Evolutionary conservation across 2,329 filamentous ascomycete species (phyloP).

Genomic region (Cephalotrichum gorgonifer): DNA sequence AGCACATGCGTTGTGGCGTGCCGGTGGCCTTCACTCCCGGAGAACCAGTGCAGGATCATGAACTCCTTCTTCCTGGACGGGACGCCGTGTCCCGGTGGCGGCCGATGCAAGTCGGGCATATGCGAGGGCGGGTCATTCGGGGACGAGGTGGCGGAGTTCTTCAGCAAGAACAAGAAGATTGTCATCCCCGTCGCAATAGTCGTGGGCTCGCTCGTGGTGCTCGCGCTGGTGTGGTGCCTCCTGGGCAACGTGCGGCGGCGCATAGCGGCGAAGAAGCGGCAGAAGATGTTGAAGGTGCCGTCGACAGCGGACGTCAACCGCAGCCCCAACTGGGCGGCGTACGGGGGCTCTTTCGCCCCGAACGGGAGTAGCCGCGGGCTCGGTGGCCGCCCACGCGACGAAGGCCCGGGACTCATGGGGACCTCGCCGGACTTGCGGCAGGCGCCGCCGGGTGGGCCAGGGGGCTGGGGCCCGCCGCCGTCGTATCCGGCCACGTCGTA

Average conservation of each 20-base stretch:
- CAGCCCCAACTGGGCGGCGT: neutral
- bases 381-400: too few species aligned
- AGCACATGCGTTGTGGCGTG: constrained; percentile 67
- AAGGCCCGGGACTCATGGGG: neutral
- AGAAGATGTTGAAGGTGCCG: constrained; percentile 7
- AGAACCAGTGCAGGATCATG: constrained; percentile 59
- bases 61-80: constrained; percentile 93
- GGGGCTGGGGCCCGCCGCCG: constrained; percentile 1
- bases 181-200: constrained; percentile 70
- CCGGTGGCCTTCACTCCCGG: constrained; percentile 55
- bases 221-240: constrained; percentile 60
- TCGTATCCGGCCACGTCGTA: constrained; percentile 1
- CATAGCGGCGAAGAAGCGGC: constrained; percentile 14
- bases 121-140: constrained; percentile 63
- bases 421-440: neutral
- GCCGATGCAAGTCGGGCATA: constrained; percentile 65
- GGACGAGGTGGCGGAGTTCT: constrained; percentile 65
- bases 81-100: constrained; percentile 72
- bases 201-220: constrained; percentile 61
- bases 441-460: neutral
- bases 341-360: neutral
- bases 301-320: neutral
- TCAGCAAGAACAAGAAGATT: constrained; percentile 65
- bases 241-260: constrained; percentile 30
- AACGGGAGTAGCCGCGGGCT: too few species aligned